Evolutionary conservation across 202 grass and related monocot genomes (phyloP), one percentile per base, ranked within the genome.

Genomic region (Bolboschoenoplectus hybrid): DNA sequence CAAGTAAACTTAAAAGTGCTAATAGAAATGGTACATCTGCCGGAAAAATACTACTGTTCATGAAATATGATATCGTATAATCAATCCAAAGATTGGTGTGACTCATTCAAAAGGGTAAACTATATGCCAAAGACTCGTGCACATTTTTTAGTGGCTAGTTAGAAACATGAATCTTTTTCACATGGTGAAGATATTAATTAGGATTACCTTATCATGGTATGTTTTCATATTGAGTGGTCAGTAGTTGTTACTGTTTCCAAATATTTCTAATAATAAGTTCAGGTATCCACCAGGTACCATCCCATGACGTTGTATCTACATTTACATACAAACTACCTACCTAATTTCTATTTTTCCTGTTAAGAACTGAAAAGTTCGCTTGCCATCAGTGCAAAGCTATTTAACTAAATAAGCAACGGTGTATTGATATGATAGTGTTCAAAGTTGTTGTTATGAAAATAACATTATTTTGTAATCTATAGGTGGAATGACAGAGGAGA

Each of bases 401-500:
- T 36, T 14, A 6, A 53, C 26, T 53, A 35, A 53, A 55, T 76
- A 7, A 55, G 10, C n/a, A 76, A 76, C 20, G 4, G 11, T 76
- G 46, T 76, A 55, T 76, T 14, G 1, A 3, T 38, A 38, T 14
- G 1, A 3, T 38, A 38, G 7, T 53, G 47, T 35, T 76, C 3
- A 55, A 36, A 53, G 49, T 38, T 76, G 26, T 55, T 53, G 47
- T 14, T 75, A 17, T 50, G 7, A 32, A 72, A 50, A 4, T 51
- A 32, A 26, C 17, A 47, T 12, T 32, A 26, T 6, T 35, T 57
- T 78, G 32, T 57, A 16, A 38, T 55, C 2, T 57, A 40, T 84
- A 93, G 91, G 93, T 50, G 93, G 91, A 36, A 90, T 98, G 89
- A 94, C 96, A 0, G 93, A 96, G 80, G 93, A 94, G 89, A 98